Percentiles rank a stretch among this genome's conserved stretches.
Conservation (phyloP, 2,329 filamentous ascomycete species). For the Hyphodiscus sp. region DNA sequence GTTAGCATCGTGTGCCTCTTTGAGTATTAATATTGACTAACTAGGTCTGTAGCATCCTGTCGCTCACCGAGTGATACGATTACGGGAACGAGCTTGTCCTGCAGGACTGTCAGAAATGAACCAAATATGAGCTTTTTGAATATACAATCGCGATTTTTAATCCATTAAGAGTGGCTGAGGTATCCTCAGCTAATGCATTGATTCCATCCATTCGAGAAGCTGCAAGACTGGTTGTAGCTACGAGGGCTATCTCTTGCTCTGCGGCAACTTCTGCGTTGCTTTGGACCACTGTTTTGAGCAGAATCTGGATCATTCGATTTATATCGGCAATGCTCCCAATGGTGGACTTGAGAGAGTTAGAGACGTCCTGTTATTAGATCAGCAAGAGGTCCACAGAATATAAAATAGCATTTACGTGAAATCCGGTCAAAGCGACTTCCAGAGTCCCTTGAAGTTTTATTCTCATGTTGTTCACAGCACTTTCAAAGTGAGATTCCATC, state of each 20-base stretch:
- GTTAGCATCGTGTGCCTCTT: slow-evolving; percentile 1
- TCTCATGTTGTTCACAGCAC: slow-evolving; percentile 16
- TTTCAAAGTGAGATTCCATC: slow-evolving; percentile 21
- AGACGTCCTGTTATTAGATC: neutral
- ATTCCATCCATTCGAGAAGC: slow-evolving; percentile 16
- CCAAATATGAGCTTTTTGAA: neutral
- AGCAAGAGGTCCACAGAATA: neutral
- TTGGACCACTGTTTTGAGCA: slow-evolving; percentile 13
- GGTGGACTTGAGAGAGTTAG: neutral
- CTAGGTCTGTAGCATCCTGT: slow-evolving; percentile 21
- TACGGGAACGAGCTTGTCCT: slow-evolving; percentile 16
- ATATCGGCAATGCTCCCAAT: slow-evolving; percentile 9
- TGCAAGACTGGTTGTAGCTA: slow-evolving; percentile 15
- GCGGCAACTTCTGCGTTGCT: slow-evolving; percentile 26
- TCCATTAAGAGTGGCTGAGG: slow-evolving; percentile 13
- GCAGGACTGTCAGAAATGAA: neutral
- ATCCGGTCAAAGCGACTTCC: slow-evolving; percentile 18
- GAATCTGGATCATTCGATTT: slow-evolving; percentile 10
- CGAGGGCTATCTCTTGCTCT: slow-evolving; percentile 23
- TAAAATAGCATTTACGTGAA: neutral
- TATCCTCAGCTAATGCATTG: slow-evolving; percentile 17
- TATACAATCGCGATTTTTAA: slow-evolving; percentile 19
- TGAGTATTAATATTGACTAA: slow-evolving; percentile 1
- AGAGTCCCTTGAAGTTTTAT: slow-evolving; percentile 17
- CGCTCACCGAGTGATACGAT: slow-evolving; percentile 18